Evolutionary conservation across 2,329 filamentous ascomycete species (phyloP).

Genomic region (Blastomyces parvus): DNA sequence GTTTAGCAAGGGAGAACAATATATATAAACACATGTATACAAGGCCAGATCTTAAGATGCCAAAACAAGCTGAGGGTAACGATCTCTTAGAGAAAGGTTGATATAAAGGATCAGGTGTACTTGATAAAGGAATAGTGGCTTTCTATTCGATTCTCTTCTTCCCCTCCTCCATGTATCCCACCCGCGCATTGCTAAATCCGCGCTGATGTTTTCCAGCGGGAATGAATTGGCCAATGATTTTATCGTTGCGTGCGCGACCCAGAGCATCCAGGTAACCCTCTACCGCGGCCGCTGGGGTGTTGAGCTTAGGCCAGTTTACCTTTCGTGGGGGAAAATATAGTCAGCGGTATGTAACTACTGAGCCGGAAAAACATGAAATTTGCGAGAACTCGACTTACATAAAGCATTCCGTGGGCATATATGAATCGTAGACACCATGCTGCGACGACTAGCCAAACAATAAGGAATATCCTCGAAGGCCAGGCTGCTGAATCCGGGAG

Average conservation of each 20-base stretch:
- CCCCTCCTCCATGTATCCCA: constrained; percentile 84
- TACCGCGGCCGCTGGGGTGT: constrained; percentile 72
- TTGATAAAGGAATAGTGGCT: neutral
- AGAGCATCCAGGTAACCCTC: constrained; percentile 87
- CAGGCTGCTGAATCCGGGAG: constrained; percentile 66
- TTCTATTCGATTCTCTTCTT: constrained; percentile 85
- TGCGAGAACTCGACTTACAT: constrained; percentile 53
- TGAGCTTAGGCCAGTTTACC: constrained; percentile 98
- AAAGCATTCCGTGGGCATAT: constrained; percentile 76
- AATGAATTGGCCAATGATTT: constrained; percentile 67
- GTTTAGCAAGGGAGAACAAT: neutral
- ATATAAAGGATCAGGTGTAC: neutral
- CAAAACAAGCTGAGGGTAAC: constrained; percentile 8
- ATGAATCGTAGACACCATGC: constrained; percentile 70
- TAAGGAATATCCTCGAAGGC: constrained; percentile 69
- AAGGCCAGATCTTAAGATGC: constrained; percentile 7
- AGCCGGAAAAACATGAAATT: constrained; percentile 4
- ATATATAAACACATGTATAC: constrained; percentile 11
- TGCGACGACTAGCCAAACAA: constrained; percentile 65
- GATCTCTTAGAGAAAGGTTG: constrained; percentile 1
- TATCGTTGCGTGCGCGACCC: constrained; percentile 69
- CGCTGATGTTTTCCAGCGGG: constrained; percentile 58
- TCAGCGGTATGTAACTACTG: constrained; percentile 10
- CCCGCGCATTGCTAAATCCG: constrained; percentile 70
- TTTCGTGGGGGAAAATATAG: constrained; percentile 29